Conservation (phyloP, 208 protist genomes). For the Acanthamoeba triangularis region DNA sequence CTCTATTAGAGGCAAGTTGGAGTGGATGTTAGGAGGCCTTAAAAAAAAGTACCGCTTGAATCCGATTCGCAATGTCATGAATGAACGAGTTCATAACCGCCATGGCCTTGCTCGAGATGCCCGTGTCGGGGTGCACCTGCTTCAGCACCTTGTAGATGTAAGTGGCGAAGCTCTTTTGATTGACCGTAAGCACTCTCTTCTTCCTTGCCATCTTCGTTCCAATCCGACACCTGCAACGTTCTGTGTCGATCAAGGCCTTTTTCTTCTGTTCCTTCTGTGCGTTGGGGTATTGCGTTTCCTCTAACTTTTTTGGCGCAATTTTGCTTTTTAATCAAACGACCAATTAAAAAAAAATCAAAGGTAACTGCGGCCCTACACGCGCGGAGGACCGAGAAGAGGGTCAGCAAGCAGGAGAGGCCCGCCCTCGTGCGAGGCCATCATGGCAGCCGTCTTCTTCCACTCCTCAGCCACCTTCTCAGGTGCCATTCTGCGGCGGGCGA, state of each 20-base stretch:
- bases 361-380: too few relatives aligned
- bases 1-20: conserved; percentile 88
- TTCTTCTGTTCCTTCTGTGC: too few relatives aligned
- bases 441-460: conserved; percentile 25
- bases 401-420: conserved; percentile 9
- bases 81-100: conserved; percentile 98
- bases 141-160: conserved; percentile 94
- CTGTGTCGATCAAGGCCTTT: too few relatives aligned
- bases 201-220: neutral
- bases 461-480: conserved; percentile 25
- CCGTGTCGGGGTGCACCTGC: conserved; percentile 98
- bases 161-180: conserved; percentile 77
- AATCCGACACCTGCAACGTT: too few relatives aligned
- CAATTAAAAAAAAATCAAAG: neutral
- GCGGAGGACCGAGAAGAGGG: neutral
- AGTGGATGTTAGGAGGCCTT: conserved; percentile 90
- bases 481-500: too few relatives aligned
- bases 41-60: conserved; percentile 87
- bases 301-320: too few relatives aligned
- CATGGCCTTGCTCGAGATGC: conserved; percentile 98
- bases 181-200: neutral
- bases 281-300: too few relatives aligned
- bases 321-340: too few relatives aligned
- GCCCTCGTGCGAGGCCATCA: conserved; percentile 44
- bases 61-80: conserved; percentile 97